A percentile compares a stretch with the other conserved stretches of the same genome.
phyloP scores from a whole-genome alignment of 208 protist genomes.

The Wallacemonas rigidus region DNA sequence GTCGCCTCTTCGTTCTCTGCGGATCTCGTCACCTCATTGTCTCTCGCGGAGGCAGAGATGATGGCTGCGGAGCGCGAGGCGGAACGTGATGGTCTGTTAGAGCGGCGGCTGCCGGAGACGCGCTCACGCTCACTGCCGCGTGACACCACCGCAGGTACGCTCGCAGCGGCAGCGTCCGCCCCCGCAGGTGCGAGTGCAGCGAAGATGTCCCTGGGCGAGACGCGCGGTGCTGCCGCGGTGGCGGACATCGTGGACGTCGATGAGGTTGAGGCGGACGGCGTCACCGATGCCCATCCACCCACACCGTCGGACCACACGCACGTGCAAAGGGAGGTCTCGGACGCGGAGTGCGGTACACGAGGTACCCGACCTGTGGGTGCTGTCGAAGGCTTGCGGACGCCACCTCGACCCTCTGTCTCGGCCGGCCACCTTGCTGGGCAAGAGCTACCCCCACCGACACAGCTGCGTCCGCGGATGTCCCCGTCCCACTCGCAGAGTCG shows the following conservation, averaged over 20 bases:
- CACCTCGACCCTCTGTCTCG: not conserved
- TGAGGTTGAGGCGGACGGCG: not conserved
- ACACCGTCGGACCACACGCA: too few species aligned
- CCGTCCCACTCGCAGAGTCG: not conserved
- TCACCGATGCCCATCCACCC: too few species aligned
- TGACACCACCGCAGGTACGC: slow-evolving; percentile 6
- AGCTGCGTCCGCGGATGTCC: not conserved
- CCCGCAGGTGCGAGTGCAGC: not conserved
- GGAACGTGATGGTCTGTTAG: not conserved
- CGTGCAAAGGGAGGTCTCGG: too few species aligned
- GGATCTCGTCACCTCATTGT: too few species aligned
- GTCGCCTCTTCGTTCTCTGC: too few species aligned
- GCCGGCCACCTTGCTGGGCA: not conserved
- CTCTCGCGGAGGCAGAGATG: not conserved
- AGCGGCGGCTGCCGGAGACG: not conserved
- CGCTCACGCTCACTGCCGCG: slow-evolving; percentile 10
- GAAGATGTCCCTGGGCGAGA: not conserved
- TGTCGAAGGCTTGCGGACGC: not conserved
- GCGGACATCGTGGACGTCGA: slow-evolving; percentile 10
- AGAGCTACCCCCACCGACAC: slow-evolving; percentile 3
- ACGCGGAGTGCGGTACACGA: too few species aligned
- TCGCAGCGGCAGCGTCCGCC: not conserved
- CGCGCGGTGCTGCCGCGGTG: not conserved
- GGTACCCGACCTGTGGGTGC: not conserved
- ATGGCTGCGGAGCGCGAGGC: not conserved